phyloP scores from a whole-genome alignment of 2,329 filamentous ascomycete genomes.

The Fusarium palustre region DNA sequence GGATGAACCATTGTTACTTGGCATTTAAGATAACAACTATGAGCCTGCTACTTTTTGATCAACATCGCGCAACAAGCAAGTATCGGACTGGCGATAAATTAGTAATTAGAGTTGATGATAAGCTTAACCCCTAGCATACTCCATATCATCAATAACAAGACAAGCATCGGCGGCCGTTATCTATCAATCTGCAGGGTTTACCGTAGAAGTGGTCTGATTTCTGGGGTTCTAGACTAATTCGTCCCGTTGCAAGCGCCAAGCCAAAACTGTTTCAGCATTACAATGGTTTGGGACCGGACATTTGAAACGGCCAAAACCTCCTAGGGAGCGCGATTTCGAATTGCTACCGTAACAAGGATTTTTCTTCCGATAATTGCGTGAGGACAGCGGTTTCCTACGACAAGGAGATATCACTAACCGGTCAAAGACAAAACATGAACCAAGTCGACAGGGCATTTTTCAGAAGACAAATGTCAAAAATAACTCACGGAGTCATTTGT shows the following conservation, averaged over 20 bases:
- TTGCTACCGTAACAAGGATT: not conserved
- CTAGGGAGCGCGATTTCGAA: not conserved
- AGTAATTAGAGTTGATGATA: not conserved
- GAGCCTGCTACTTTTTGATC: not conserved
- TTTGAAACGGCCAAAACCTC: not conserved
- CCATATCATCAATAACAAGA: not conserved
- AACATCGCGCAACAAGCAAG: not conserved
- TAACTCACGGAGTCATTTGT: not conserved
- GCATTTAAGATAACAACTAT: not conserved
- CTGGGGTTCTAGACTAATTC: not conserved
- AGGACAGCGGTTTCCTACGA: not conserved
- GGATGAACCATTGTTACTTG: rapidly evolving
- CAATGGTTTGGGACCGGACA: not conserved
- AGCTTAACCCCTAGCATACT: not conserved
- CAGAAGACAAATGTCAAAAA: not conserved
- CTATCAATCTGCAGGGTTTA: not conserved
- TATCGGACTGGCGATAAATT: not conserved
- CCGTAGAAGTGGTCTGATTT: not conserved
- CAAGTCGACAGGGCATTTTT: not conserved
- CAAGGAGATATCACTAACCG: not conserved
- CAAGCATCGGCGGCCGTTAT: not conserved
- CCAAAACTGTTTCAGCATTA: not conserved
- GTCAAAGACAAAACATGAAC: not conserved
- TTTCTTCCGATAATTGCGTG: not conserved
- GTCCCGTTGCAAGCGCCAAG: conserved; percentile 3